A percentile compares a stretch with the other conserved stretches of the same genome.
phyloP scores from a whole-genome alignment of 2,329 filamentous ascomycete species.

The Celoporthe dispersa region DNA sequence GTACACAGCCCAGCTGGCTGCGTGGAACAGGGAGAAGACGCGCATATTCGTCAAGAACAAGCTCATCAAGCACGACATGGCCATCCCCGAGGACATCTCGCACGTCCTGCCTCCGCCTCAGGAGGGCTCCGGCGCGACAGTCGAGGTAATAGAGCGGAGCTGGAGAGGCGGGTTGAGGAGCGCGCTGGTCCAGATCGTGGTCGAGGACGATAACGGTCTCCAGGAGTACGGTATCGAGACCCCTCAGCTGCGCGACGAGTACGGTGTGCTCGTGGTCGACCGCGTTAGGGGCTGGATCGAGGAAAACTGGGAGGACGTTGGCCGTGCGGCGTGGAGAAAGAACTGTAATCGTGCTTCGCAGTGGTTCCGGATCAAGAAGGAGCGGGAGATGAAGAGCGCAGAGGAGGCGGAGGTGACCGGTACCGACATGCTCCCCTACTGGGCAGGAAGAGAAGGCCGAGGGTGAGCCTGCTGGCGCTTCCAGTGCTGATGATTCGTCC shows the following conservation, averaged over 20 bases:
- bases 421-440: not conserved
- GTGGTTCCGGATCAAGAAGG: constrained; percentile 21
- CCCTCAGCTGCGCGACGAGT: constrained; percentile 37
- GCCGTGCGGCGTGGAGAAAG: constrained; percentile 31
- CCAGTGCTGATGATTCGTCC: not conserved
- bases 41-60: constrained; percentile 23
- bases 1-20: constrained; percentile 48
- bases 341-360: constrained; percentile 29
- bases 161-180: constrained; percentile 44
- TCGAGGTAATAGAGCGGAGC: constrained; percentile 30
- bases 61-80: constrained; percentile 44
- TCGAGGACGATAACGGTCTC: constrained; percentile 48
- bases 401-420: not conserved
- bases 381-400: constrained; percentile 3
- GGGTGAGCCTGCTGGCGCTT: not conserved
- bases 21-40: constrained; percentile 48
- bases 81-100: constrained; percentile 45
- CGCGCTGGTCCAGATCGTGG: constrained; percentile 54
- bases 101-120: constrained; percentile 42
- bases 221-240: constrained; percentile 35
- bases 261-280: constrained; percentile 51
- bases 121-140: constrained; percentile 25
- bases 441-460: not conserved
- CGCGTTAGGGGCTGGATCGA: constrained; percentile 48
- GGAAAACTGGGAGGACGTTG: constrained; percentile 43